phyloP scores from a whole-genome alignment of 306 rosid species.

The Lathyrus oleraceus region DNA sequence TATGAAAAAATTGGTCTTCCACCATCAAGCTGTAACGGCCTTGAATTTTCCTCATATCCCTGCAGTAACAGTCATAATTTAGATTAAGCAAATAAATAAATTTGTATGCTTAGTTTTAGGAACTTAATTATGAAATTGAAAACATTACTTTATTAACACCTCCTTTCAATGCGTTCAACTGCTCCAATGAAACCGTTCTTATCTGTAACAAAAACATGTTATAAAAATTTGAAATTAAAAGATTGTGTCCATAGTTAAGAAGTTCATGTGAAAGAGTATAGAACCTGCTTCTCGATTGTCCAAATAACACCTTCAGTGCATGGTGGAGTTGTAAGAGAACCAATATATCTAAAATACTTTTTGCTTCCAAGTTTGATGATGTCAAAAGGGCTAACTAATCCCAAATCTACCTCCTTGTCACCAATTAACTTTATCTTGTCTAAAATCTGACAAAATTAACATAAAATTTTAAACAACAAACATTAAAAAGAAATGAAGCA shows the following conservation, averaged over 20 bases:
- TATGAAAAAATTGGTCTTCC: too few relatives aligned
- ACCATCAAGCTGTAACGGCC: too few relatives aligned
- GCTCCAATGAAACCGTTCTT: conserved; percentile 65
- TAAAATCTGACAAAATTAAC: conserved; percentile 43
- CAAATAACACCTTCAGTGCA: conserved; percentile 79
- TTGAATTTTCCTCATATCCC: too few relatives aligned
- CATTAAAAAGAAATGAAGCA: background rate
- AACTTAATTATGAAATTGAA: too few relatives aligned
- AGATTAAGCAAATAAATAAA: too few relatives aligned
- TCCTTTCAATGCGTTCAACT: conserved; percentile 49
- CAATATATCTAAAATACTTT: conserved; percentile 74
- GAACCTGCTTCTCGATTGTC: conserved; percentile 66
- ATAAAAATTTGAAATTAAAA: background rate
- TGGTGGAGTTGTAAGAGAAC: conserved; percentile 80
- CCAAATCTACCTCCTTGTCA: conserved; percentile 50
- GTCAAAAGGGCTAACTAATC: conserved; percentile 50
- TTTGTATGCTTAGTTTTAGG: too few relatives aligned
- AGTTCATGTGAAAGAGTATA: conserved; percentile 4
- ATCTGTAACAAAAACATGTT: conserved; percentile 42
- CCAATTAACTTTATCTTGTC: conserved; percentile 40
- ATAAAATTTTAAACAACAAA: background rate
- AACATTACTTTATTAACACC: conserved; percentile 32
- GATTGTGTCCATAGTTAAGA: background rate
- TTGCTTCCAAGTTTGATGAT: conserved; percentile 60
- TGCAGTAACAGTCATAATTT: too few relatives aligned